Conservation (phyloP, 1,284 basidiomycete genomes). For the Puccinia polysora region DNA sequence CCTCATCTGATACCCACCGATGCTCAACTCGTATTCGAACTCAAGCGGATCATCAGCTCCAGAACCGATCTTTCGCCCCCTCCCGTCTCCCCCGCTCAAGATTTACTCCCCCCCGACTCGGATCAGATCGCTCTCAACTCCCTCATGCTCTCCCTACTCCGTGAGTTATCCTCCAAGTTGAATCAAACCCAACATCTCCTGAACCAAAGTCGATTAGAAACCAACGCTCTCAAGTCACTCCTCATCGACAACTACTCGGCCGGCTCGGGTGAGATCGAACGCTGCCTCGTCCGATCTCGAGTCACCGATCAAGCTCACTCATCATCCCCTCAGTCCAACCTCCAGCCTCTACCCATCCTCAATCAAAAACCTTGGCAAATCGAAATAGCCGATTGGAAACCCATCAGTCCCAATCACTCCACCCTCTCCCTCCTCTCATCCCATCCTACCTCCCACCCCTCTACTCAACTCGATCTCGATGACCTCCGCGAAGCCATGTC, state of each 20-base stretch:
- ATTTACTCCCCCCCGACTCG: background rate
- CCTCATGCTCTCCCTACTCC: slow-evolving; percentile 24
- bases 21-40: background rate
- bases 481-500: slow-evolving; percentile 36
- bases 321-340: background rate
- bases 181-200: slow-evolving; percentile 19
- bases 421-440: background rate
- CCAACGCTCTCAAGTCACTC: slow-evolving; percentile 3
- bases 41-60: background rate
- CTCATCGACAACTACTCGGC: slow-evolving; percentile 17
- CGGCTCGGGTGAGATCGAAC: slow-evolving; percentile 28
- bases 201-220: background rate
- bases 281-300: slow-evolving; percentile 20
- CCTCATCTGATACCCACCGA: slow-evolving; percentile 6
- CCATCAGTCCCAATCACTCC: background rate
- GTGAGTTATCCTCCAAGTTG: slow-evolving; percentile 14
- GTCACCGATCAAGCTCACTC: slow-evolving; percentile 9
- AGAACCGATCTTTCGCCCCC: too few species aligned
- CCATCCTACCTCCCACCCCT: slow-evolving; percentile 5
- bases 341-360: background rate
- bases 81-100: background rate
- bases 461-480: slow-evolving; percentile 29
- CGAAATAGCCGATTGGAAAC: background rate
- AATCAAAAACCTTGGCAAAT: slow-evolving; percentile 9
- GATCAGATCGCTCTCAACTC: background rate